Conservation (phyloP, 2,329 filamentous ascomycete genomes). For the Cytospora paraplurivora region DNA sequence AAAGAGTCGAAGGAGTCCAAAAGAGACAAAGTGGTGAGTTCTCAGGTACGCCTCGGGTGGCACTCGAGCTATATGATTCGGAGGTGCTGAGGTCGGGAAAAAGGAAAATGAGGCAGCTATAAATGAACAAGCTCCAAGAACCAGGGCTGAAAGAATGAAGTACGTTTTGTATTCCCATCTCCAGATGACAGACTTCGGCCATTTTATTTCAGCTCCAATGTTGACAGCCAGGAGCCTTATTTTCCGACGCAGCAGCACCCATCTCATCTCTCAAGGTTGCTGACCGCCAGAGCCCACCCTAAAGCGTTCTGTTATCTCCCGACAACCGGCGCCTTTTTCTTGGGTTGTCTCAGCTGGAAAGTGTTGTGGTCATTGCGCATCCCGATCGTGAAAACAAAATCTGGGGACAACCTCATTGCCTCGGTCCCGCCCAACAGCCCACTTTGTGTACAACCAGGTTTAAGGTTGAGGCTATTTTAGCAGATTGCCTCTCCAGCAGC, state of each 20-base stretch:
- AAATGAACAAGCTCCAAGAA: neutral
- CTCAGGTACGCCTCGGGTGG: no score
- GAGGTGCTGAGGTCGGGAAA: neutral
- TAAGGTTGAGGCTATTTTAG: constrained; percentile 6
- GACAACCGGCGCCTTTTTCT: neutral
- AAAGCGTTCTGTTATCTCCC: constrained; percentile 11
- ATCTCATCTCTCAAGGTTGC: neutral
- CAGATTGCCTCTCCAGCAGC: constrained; percentile 10
- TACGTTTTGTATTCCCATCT: neutral
- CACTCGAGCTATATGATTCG: no score
- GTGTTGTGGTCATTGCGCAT: neutral
- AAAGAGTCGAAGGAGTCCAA: no score
- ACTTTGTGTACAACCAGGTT: constrained; percentile 7
- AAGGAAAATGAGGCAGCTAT: neutral
- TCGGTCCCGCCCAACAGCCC: neutral
- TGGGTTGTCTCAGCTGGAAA: constrained; percentile 14
- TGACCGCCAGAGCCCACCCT: neutral
- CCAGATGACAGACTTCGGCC: neutral
- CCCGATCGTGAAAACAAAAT: neutral
- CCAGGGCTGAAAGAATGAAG: neutral
- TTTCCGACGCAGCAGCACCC: neutral
- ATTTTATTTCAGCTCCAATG: neutral
- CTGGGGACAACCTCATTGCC: constrained; percentile 10
- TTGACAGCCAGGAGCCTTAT: neutral
- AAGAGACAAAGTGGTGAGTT: neutral